Conservation (phyloP, 78 protist species). For the Protostelium mycophagum region DNA sequence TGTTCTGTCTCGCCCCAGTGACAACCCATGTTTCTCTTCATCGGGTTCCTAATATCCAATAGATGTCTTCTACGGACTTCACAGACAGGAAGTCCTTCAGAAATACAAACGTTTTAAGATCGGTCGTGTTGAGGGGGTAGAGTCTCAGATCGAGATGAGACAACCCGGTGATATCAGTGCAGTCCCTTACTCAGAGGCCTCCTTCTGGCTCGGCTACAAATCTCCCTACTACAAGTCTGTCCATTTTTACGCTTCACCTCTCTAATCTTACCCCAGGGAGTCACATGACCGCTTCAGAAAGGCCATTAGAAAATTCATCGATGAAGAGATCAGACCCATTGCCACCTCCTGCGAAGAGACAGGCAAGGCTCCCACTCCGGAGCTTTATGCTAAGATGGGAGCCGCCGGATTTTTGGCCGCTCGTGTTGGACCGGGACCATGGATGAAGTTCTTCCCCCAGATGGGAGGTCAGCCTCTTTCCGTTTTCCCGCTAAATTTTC, state of each 20-base stretch:
- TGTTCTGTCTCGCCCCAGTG: too few species aligned
- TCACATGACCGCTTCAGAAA: slow-evolving; percentile 27
- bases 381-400: slow-evolving; percentile 6
- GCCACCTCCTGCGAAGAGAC: slow-evolving; percentile 16
- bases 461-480: too few species aligned
- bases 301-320: slow-evolving; percentile 35
- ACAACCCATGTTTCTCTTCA: too few species aligned
- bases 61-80: not conserved
- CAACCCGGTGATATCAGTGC: not conserved
- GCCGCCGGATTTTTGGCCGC: slow-evolving; percentile 25
- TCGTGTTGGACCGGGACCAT: slow-evolving; percentile 17
- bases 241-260: not conserved
- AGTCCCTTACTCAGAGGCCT: not conserved
- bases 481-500: not conserved
- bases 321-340: slow-evolving; percentile 46
- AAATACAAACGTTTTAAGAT: not conserved
- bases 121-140: not conserved
- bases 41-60: not conserved
- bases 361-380: slow-evolving; percentile 4
- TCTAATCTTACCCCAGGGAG: slow-evolving; percentile 2
- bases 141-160: not conserved
- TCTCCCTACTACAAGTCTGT: not conserved
- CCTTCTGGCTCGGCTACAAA: not conserved
- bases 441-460: slow-evolving; percentile 8
- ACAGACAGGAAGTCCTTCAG: not conserved